Evolutionary conservation across 306 rosid genomes (phyloP).

Genomic region (Alnus rubra): DNA sequence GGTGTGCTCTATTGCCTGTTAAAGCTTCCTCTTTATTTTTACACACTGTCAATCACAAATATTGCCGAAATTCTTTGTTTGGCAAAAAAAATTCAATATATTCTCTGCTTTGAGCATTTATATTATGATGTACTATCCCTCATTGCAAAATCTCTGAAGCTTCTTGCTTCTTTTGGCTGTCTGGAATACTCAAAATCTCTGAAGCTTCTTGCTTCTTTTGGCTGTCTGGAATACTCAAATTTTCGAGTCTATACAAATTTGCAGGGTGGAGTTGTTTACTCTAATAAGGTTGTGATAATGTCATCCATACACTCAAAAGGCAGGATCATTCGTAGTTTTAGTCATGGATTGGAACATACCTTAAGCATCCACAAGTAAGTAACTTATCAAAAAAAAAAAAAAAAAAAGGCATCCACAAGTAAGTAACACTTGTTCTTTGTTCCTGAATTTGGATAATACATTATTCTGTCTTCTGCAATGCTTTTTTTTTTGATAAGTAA

Average conservation of each 20-base stretch:
- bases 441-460: conserved; percentile 25
- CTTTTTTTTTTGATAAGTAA: too few relatives aligned
- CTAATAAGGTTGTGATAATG: conserved; percentile 69
- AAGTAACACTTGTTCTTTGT: conserved; percentile 27
- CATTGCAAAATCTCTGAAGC: conserved; percentile 4
- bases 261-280: conserved; percentile 91
- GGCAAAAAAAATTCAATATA: background rate
- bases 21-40: conserved; percentile 12
- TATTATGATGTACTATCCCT: background rate
- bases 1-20: conserved; percentile 40
- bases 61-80: conserved; percentile 10
- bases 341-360: conserved; percentile 71
- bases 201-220: conserved; percentile 16
- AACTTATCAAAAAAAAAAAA: background rate
- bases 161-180: conserved; percentile 18
- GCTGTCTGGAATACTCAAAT: conserved; percentile 17
- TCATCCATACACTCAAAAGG: conserved; percentile 67
- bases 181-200: conserved; percentile 17
- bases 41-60: conserved; percentile 9
- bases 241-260: conserved; percentile 31
- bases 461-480: conserved; percentile 9
- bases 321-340: conserved; percentile 48
- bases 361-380: conserved; percentile 66
- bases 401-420: conserved; percentile 41
- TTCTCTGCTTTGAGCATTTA: conserved; percentile 4